Conservation (phyloP, 305 asterid genomes). For the Plantago coronopus region DNA sequence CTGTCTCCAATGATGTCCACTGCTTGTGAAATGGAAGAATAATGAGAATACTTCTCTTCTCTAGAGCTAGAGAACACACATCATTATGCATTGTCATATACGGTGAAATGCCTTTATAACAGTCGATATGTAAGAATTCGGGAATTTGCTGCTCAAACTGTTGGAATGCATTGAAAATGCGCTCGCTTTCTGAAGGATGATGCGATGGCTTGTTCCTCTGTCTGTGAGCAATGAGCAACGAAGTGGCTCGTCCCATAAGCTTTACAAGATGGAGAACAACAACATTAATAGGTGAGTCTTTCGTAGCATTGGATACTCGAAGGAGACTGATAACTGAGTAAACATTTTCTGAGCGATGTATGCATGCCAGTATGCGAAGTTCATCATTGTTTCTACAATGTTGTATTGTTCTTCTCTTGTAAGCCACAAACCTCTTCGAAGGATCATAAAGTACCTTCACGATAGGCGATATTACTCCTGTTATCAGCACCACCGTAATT, state of each 20-base stretch:
- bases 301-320: slow-evolving; percentile 41
- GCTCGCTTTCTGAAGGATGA: slow-evolving; percentile 38
- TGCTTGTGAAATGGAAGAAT: slow-evolving; percentile 47
- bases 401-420: slow-evolving; percentile 54
- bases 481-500: slow-evolving; percentile 41
- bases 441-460: slow-evolving; percentile 58
- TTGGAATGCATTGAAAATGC: slow-evolving; percentile 46
- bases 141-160: slow-evolving; percentile 38
- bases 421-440: slow-evolving; percentile 52
- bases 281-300: slow-evolving; percentile 39
- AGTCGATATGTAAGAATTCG: slow-evolving; percentile 31
- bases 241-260: slow-evolving; percentile 54
- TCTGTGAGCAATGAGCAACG: slow-evolving; percentile 39
- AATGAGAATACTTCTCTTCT: slow-evolving; percentile 49
- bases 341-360: slow-evolving; percentile 50
- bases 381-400: slow-evolving; percentile 50
- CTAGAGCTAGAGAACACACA: slow-evolving; percentile 55
- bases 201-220: slow-evolving; percentile 30
- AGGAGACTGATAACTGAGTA: slow-evolving; percentile 48
- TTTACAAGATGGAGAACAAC: slow-evolving; percentile 54
- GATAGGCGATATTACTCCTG: slow-evolving; percentile 55
- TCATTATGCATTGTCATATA: slow-evolving; percentile 59
- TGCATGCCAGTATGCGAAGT: slow-evolving; percentile 51
- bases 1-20: slow-evolving; percentile 27
- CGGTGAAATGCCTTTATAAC: slow-evolving; percentile 58